Evolutionary conservation across 129 eudicot genomes (phyloP).

Genomic region (Pseudognaphalium luteoalbum): DNA sequence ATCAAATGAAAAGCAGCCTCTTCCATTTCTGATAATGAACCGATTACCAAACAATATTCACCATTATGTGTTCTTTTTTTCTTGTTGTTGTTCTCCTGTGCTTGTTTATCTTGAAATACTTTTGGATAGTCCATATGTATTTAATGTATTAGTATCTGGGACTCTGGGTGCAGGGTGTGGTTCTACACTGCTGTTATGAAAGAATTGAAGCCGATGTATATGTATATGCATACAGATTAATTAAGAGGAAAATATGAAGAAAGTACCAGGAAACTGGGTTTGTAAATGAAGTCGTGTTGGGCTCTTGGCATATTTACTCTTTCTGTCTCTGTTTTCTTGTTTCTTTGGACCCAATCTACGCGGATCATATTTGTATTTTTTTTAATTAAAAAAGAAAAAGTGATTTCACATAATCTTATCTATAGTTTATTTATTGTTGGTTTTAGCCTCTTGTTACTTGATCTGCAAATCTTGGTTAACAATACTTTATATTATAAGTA

Average conservation of each 20-base stretch:
- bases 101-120: neutral
- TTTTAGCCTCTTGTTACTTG: neutral
- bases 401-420: neutral
- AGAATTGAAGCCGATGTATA: neutral
- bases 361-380: neutral
- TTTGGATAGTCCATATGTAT: neutral
- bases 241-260: conserved; percentile 2
- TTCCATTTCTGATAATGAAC: conserved; percentile 1
- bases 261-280: neutral
- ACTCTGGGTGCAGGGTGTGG: neutral
- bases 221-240: neutral
- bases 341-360: conserved; percentile 4
- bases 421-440: neutral
- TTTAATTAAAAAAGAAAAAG: neutral
- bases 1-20: conserved; percentile 1
- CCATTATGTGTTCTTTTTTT: neutral
- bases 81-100: neutral
- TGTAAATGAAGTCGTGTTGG: neutral
- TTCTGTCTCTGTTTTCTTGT: neutral
- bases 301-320: neutral
- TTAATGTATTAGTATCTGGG: neutral
- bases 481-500: no score
- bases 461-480: neutral
- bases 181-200: neutral
- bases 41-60: conserved; percentile 1